A percentile compares a stretch with the other conserved stretches of the same genome.
phyloP scores from a whole-genome alignment of 2,329 filamentous ascomycete species.

The Aspergillus sp. region DNA sequence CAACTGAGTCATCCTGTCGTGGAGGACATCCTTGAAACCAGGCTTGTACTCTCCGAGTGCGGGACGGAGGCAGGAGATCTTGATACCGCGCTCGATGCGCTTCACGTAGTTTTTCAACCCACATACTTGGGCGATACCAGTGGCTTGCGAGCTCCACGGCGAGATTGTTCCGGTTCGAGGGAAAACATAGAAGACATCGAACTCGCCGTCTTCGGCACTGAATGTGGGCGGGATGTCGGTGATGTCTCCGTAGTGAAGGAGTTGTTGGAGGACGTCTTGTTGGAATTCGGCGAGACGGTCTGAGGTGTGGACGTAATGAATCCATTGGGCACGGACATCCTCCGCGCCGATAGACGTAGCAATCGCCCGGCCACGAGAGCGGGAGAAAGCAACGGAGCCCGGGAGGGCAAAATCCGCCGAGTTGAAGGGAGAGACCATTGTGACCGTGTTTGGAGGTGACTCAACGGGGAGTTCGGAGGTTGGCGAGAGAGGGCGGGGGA shows the following conservation, averaged over 20 bases:
- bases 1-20: conserved; percentile 95
- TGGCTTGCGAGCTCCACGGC: conserved; percentile 96
- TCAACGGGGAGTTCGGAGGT: conserved; percentile 3
- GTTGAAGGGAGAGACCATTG: conserved; percentile 33
- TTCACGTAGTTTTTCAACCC: conserved; percentile 70
- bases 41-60: conserved; percentile 58
- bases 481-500: background rate
- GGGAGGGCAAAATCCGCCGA: conserved; percentile 37
- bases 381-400: conserved; percentile 47
- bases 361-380: conserved; percentile 45
- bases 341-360: conserved; percentile 43
- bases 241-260: conserved; percentile 62
- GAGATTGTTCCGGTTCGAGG: conserved; percentile 82
- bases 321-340: conserved; percentile 48
- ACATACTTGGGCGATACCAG: conserved; percentile 89
- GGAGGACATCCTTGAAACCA: conserved; percentile 65
- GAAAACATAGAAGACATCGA: conserved; percentile 67
- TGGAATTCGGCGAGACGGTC: conserved; percentile 49
- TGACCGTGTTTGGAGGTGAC: conserved; percentile 17
- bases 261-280: conserved; percentile 55
- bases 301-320: conserved; percentile 67
- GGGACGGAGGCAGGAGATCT: conserved; percentile 63
- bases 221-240: conserved; percentile 45
- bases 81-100: conserved; percentile 83
- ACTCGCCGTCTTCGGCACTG: conserved; percentile 50